Percentiles rank a stretch among this genome's conserved stretches.
phyloP scores from a whole-genome alignment of 176 grass and related monocot species.

The Oryza nivara region DNA sequence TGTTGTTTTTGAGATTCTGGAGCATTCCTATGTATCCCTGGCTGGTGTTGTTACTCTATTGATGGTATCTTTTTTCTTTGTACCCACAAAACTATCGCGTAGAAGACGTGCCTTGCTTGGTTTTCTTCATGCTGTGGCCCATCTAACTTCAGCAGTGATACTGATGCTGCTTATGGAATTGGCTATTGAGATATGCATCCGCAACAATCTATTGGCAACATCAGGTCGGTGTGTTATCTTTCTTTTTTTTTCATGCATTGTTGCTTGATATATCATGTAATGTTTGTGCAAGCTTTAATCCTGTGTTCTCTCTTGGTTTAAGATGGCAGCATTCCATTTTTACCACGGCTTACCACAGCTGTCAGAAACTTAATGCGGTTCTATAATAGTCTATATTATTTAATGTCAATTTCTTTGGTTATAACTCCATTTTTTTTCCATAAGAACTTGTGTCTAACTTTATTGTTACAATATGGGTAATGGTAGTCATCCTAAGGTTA shows the following conservation, averaged over 20 bases:
- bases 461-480: background rate
- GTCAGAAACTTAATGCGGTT: background rate
- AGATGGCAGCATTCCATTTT: background rate
- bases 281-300: background rate
- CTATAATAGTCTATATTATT: background rate
- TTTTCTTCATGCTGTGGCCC: constrained; percentile 88
- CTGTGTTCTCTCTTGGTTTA: background rate
- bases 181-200: constrained; percentile 94
- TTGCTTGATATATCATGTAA: constrained; percentile 16
- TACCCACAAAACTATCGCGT: constrained; percentile 90
- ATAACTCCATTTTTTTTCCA: background rate
- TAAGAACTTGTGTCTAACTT: background rate
- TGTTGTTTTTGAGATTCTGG: constrained; percentile 86
- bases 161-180: constrained; percentile 97
- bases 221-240: constrained; percentile 58
- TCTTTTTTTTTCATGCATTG: background rate
- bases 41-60: constrained; percentile 62
- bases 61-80: constrained; percentile 90
- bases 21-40: constrained; percentile 85
- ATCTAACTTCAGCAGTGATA: constrained; percentile 85
- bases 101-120: constrained; percentile 80
- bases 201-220: constrained; percentile 88
- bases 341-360: background rate
- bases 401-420: background rate
- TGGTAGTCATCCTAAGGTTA: background rate